Conservation (phyloP, 1,284 basidiomycete genomes). For the Austroboletus novae-zelandiae region DNA sequence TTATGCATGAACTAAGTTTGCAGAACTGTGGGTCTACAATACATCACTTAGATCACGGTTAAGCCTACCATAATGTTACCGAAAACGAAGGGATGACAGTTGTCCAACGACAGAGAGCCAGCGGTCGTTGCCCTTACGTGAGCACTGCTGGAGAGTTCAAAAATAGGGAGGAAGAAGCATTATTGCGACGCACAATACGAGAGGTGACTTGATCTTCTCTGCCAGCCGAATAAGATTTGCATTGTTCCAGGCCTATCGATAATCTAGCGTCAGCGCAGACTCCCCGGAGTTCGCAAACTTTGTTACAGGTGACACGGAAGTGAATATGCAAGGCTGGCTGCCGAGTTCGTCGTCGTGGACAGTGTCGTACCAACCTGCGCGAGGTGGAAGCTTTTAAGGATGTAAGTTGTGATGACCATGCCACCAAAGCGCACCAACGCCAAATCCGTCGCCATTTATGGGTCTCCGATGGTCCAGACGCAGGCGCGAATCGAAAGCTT, state of each 20-base stretch:
- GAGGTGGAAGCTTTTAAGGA: background rate
- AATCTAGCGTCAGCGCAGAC: conserved; percentile 5
- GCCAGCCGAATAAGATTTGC: conserved; percentile 85
- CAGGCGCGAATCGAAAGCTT: conserved; percentile 89
- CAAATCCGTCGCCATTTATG: conserved; percentile 96
- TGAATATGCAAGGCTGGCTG: conserved; percentile 91
- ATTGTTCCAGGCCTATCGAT: conserved; percentile 86
- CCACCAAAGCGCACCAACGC: conserved; percentile 70
- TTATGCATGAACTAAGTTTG: conserved; percentile 89
- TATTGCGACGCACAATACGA: conserved; percentile 74
- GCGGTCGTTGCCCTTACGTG: conserved; percentile 91
- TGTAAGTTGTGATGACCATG: background rate
- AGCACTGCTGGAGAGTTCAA: conserved; percentile 47
- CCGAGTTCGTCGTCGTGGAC: conserved; percentile 78
- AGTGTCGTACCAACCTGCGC: conserved; percentile 80
- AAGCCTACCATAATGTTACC: conserved; percentile 80
- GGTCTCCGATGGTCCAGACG: conserved; percentile 78
- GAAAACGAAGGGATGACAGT: conserved; percentile 90
- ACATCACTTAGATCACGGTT: background rate
- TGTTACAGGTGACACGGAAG: conserved; percentile 85
- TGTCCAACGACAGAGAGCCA: conserved; percentile 85
- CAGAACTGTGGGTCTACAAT: background rate
- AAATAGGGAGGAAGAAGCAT: background rate
- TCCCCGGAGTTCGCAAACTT: background rate
- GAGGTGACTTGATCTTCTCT: conserved; percentile 91